A percentile compares a stretch with the other conserved stretches of the same genome.
These are phyloP conservation scores for Chlamydomonas sphaeroides DNA, from an alignment of 139 green algal genomes.

Conservation along the genomic window DNA sequence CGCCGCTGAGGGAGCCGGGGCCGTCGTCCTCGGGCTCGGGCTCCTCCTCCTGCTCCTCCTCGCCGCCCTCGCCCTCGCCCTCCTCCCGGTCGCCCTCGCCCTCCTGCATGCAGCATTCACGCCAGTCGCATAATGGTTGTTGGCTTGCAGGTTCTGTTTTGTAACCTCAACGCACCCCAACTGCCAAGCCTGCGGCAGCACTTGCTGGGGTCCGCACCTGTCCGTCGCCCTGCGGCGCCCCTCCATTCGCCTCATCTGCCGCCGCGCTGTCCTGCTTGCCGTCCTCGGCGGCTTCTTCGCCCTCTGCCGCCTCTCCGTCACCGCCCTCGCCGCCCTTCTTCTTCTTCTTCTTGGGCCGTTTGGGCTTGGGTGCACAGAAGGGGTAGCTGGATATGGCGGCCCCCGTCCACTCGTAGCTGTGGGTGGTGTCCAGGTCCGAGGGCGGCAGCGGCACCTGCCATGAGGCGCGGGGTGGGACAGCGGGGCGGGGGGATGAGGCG, in stretches of 20 bases:
- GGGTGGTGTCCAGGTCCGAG: slow-evolving; percentile 19
- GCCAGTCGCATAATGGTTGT: too few relatives aligned
- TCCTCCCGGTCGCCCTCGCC: background rate
- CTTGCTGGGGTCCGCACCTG: too few relatives aligned
- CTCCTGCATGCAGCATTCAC: too few relatives aligned
- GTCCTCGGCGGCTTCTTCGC: slow-evolving; percentile 14
- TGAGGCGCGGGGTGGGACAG: too few relatives aligned
- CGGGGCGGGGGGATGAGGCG: too few relatives aligned
- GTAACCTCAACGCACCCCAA: too few relatives aligned
- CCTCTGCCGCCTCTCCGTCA: background rate
- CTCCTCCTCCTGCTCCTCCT: slow-evolving; percentile 41
- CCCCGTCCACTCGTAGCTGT: slow-evolving; percentile 19
- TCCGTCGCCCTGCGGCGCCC: background rate
- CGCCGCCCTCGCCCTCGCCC: slow-evolving; percentile 15
- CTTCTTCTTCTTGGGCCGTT: slow-evolving; percentile 46
- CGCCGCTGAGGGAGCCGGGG: background rate
- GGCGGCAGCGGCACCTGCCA: slow-evolving; percentile 23
- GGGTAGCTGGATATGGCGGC: background rate
- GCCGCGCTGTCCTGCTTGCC: background rate
- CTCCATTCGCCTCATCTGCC: background rate
- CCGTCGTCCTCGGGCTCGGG: slow-evolving; percentile 25
- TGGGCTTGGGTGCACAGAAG: slow-evolving; percentile 46
- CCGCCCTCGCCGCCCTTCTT: slow-evolving; percentile 20
- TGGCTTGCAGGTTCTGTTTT: too few relatives aligned
- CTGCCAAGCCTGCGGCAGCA: too few relatives aligned